A percentile compares a stretch with the other conserved stretches of the same genome.
Evolutionary conservation across 2,329 filamentous ascomycete genomes (phyloP).

Genomic region (Lasiodiplodia hormozganensis): DNA sequence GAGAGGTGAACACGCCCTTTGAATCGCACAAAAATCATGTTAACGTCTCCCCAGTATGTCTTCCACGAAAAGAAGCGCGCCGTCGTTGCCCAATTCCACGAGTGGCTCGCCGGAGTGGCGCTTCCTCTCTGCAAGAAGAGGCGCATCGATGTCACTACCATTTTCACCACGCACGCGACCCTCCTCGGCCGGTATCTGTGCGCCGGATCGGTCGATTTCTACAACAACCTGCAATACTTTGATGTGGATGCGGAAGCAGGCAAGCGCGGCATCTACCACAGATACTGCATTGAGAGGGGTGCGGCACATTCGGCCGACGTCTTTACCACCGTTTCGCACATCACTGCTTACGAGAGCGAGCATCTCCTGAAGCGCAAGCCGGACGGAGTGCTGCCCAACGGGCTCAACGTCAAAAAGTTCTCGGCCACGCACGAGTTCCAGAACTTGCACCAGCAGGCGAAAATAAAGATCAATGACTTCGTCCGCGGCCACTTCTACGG

Average conservation of each 20-base stretch:
- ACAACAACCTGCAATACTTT: slow-evolving; percentile 97
- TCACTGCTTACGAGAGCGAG: slow-evolving; percentile 97
- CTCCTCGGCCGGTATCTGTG: slow-evolving; percentile 95
- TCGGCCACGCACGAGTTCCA: slow-evolving; percentile 99
- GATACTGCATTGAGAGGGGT: slow-evolving; percentile 96
- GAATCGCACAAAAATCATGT: slow-evolving; percentile 17
- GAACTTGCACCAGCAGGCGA: slow-evolving; percentile 93
- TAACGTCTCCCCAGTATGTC: slow-evolving; percentile 71
- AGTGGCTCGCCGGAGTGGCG: slow-evolving; percentile 95
- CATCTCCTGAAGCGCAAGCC: slow-evolving; percentile 97
- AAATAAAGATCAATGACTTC: slow-evolving; percentile 98
- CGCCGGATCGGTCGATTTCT: slow-evolving; percentile 97
- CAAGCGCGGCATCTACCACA: slow-evolving; percentile 97
- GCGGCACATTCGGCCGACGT: slow-evolving; percentile 92
- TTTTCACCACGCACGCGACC: slow-evolving; percentile 98
- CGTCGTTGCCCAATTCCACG: slow-evolving; percentile 97
- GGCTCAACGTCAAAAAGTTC: slow-evolving; percentile 98
- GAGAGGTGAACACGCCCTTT: slow-evolving; percentile 71
- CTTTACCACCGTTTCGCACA: slow-evolving; percentile 98
- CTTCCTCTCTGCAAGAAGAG: slow-evolving; percentile 91
- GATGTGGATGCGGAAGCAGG: slow-evolving; percentile 96
- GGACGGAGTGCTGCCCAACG: slow-evolving; percentile 94
- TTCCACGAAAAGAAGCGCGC: slow-evolving; percentile 90
- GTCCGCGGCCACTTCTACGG: slow-evolving; percentile 98
- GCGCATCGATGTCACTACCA: slow-evolving; percentile 94